phyloP scores from a whole-genome alignment of 2,329 filamentous ascomycete genomes.

The Colletotrichum musicola region DNA sequence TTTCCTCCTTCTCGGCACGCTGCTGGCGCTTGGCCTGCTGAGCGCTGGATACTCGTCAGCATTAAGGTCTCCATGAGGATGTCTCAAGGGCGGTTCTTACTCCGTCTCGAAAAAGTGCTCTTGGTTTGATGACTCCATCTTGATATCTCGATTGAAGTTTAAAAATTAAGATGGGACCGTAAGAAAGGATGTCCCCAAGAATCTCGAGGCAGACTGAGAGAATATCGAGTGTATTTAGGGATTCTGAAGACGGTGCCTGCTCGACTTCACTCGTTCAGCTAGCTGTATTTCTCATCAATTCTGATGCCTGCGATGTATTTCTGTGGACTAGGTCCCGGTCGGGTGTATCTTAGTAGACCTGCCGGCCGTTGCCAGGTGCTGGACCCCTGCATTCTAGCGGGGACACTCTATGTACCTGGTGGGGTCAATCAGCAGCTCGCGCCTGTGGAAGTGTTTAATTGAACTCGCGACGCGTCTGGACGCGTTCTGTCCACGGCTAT shows the following conservation, averaged over 20 bases:
- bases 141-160: conserved; percentile 46
- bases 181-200: no score
- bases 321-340: not conserved
- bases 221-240: not conserved
- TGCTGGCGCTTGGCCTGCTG: conserved; percentile 34
- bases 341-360: not conserved
- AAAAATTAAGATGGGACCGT: no score
- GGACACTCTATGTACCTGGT: not conserved
- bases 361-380: conserved; percentile 8
- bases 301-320: conserved; percentile 30
- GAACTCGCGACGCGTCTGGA: conserved; percentile 53
- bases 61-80: not conserved
- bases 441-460: conserved; percentile 47
- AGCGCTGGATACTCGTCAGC: conserved; percentile 20
- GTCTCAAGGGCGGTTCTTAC: conserved; percentile 63
- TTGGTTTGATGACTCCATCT: conserved; percentile 78
- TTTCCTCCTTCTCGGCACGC: conserved; percentile 73
- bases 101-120: conserved; percentile 94
- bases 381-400: not conserved
- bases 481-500: conserved; percentile 50
- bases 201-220: not conserved
- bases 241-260: conserved; percentile 4
- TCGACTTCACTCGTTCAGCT: not conserved
- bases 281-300: conserved; percentile 38
- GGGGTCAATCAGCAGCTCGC: not conserved